Conservation (phyloP, 2,329 filamentous ascomycete species). For the Lecanosticta acicola region DNA sequence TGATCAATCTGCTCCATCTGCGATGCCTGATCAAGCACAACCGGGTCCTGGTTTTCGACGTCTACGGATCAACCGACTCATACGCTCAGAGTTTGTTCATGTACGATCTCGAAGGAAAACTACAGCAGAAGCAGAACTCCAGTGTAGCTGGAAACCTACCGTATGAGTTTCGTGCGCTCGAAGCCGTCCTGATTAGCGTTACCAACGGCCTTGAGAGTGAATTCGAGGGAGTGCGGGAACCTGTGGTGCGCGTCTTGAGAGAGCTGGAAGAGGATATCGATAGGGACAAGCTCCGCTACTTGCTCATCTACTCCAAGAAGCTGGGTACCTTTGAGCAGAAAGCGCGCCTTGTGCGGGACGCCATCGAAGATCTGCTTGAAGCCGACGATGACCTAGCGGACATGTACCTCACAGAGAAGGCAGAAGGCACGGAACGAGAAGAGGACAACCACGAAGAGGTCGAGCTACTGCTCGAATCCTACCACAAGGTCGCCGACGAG, state of each 20-base stretch:
- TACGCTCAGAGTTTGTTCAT: constrained; percentile 97
- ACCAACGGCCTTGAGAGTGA: constrained; percentile 88
- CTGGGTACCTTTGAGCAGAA: constrained; percentile 97
- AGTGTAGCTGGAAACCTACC: constrained; percentile 57
- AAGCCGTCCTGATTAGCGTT: constrained; percentile 90
- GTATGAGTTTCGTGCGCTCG: constrained; percentile 93
- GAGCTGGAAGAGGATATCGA: constrained; percentile 97
- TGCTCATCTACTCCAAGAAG: constrained; percentile 92
- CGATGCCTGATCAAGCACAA: constrained; percentile 94
- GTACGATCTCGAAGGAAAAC: constrained; percentile 90
- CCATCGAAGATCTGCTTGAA: constrained; percentile 90
- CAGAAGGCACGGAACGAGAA: constrained; percentile 63
- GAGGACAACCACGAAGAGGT: constrained; percentile 92
- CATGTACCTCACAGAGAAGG: constrained; percentile 94
- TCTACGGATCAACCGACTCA: constrained; percentile 88
- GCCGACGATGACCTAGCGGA: constrained; percentile 89
- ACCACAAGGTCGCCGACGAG: constrained; percentile 96
- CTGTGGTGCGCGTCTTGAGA: constrained; percentile 79
- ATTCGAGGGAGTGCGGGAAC: constrained; percentile 88
- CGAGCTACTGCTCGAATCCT: constrained; percentile 93
- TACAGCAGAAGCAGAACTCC: constrained; percentile 68
- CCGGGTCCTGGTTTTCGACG: constrained; percentile 89
- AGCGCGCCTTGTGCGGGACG: constrained; percentile 84
- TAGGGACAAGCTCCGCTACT: constrained; percentile 80
- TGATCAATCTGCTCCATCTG: constrained; percentile 93